phyloP scores from a whole-genome alignment of 306 rosid genomes.

The Morella rubra region DNA sequence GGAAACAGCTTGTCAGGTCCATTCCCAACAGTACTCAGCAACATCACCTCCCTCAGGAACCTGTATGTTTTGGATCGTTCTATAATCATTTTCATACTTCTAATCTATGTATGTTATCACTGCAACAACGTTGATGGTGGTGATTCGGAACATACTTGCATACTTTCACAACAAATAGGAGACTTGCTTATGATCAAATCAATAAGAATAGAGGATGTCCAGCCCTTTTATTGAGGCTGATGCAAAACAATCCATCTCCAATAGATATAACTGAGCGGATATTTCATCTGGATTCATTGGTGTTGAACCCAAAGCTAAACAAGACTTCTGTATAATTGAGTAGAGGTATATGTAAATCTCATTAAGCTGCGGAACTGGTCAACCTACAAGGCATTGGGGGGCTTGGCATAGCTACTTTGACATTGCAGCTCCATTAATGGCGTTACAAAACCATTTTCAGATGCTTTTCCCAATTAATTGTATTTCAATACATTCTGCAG shows the following conservation, averaged over 20 bases:
- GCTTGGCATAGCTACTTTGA: not conserved
- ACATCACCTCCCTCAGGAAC: slow-evolving; percentile 75
- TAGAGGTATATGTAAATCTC: not conserved
- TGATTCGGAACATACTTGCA: not conserved
- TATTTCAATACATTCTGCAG: slow-evolving; percentile 44
- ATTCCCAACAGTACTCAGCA: slow-evolving; percentile 80
- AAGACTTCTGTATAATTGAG: not conserved
- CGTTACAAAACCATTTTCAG: slow-evolving; percentile 6
- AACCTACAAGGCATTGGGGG: not conserved
- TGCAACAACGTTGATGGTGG: not conserved
- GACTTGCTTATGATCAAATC: not conserved
- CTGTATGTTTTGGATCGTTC: slow-evolving; percentile 53
- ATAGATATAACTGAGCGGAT: not conserved
- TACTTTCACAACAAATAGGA: not conserved
- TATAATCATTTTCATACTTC: slow-evolving; percentile 14
- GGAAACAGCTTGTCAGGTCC: slow-evolving; percentile 91
- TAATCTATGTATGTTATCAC: not conserved
- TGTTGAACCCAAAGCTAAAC: not conserved
- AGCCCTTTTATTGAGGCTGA: not conserved
- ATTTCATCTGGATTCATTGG: not conserved
- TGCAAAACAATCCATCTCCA: not conserved
- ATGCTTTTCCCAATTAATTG: not conserved
- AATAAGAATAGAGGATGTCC: not conserved
- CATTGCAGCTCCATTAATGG: slow-evolving; percentile 18
- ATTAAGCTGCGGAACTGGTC: not conserved